Percentiles rank a stretch among this genome's conserved stretches.
Evolutionary conservation across 169 alveolate species (phyloP).

Genomic region (Perkinsus marinus): DNA sequence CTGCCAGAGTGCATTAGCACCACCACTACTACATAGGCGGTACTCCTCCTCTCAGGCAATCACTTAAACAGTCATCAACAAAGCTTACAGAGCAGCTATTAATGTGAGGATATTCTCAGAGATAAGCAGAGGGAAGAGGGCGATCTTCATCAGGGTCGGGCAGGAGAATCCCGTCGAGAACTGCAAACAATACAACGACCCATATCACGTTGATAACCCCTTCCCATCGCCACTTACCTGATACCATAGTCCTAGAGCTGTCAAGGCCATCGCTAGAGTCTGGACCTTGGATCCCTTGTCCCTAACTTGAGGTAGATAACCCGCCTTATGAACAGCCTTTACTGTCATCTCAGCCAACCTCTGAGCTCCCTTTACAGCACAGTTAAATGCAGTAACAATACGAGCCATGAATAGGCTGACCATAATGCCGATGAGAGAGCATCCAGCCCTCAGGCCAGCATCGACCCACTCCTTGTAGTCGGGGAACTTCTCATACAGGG

Average conservation of each 20-base stretch:
- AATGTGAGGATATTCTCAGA: not conserved
- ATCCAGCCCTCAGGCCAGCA: not conserved
- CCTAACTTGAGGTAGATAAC: not conserved
- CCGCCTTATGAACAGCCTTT: not conserved
- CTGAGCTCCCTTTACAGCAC: not conserved
- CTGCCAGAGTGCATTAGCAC: too few relatives aligned
- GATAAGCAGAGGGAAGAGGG: not conserved
- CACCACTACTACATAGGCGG: too few relatives aligned
- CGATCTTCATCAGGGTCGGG: not conserved
- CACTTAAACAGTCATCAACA: not conserved
- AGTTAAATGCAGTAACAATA: not conserved
- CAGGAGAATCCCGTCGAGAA: not conserved
- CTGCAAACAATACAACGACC: not conserved
- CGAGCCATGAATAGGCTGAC: not conserved
- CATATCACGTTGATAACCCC: not conserved
- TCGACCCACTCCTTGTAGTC: not conserved
- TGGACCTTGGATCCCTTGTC: not conserved
- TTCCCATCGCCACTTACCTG: not conserved
- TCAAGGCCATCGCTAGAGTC: not conserved
- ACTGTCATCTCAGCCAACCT: not conserved
- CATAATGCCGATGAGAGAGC: not conserved
- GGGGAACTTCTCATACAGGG: not conserved
- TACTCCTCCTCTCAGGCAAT: too few relatives aligned
- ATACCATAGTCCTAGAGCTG: not conserved
- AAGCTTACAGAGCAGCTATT: not conserved